A percentile compares a stretch with the other conserved stretches of the same genome.
Conservation (phyloP, 345 rosid genomes). For the Schrenkiella parvula region DNA sequence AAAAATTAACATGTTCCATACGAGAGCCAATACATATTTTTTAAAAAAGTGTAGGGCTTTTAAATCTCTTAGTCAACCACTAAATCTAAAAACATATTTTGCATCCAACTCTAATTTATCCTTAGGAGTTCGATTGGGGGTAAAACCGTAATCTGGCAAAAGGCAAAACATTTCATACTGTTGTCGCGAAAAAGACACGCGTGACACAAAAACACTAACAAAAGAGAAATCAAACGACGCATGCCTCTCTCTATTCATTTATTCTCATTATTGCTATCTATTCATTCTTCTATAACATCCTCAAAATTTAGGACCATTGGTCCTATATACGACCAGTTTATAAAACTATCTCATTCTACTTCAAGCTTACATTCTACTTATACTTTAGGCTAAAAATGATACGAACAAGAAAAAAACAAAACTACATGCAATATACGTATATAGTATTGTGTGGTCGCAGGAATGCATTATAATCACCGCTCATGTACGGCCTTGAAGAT, state of each 20-base stretch:
- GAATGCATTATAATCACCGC: background rate
- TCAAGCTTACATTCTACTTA: background rate
- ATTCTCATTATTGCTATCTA: conserved; percentile 12
- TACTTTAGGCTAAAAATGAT: background rate
- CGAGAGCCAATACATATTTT: no score
- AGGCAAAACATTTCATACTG: conserved; percentile 23
- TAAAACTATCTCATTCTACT: conserved; percentile 8
- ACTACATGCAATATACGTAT: background rate
- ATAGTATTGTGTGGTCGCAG: background rate
- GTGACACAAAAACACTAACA: conserved; percentile 22
- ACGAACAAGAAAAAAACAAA: background rate
- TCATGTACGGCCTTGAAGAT: conserved; percentile 3
- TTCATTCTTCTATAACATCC: background rate
- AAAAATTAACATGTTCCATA: background rate
- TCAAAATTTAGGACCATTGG: background rate
- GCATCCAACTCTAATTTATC: background rate
- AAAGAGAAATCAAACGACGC: conserved; percentile 30
- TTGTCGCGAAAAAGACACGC: conserved; percentile 32
- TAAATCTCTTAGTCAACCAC: background rate
- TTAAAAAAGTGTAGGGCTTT: background rate
- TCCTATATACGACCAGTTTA: background rate
- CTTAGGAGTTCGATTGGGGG: conserved; percentile 5
- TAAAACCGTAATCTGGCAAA: conserved; percentile 22
- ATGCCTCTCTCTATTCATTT: conserved; percentile 18
- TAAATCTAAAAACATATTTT: background rate